Evolutionary conservation across 2,329 filamentous ascomycete species (phyloP).

Genomic region (Alternaria atra): DNA sequence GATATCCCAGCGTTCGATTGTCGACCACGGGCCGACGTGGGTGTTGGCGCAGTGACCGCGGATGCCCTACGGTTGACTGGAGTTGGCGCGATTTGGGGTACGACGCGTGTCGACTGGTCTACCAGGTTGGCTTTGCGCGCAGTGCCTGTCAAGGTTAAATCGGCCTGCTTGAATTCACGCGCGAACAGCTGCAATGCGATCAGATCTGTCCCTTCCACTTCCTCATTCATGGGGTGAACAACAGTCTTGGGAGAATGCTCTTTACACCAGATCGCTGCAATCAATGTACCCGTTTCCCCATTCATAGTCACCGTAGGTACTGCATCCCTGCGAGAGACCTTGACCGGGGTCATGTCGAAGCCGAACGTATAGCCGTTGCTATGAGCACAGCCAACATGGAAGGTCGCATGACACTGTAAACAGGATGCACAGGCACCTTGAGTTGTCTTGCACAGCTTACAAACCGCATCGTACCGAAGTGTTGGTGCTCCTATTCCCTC

Average conservation of each 20-base stretch:
- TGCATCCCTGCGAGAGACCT: conserved; percentile 84
- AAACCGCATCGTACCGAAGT: conserved; percentile 81
- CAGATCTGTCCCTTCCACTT: conserved; percentile 73
- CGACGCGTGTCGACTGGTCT: conserved; percentile 67
- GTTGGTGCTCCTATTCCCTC: conserved; percentile 81
- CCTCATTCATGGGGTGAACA: conserved; percentile 81
- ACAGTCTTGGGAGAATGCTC: conserved; percentile 77
- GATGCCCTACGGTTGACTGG: conserved; percentile 53
- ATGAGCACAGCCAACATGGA: conserved; percentile 92
- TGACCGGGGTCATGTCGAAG: conserved; percentile 89
- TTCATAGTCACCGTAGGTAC: conserved; percentile 81
- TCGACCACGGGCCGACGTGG: conserved; percentile 46
- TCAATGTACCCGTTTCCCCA: conserved; percentile 81
- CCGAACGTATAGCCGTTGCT: conserved; percentile 83
- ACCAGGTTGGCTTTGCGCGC: conserved; percentile 89
- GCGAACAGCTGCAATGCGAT: conserved; percentile 88
- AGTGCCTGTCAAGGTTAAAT: conserved; percentile 87
- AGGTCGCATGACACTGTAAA: conserved; percentile 73
- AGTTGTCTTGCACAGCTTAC: conserved; percentile 81
- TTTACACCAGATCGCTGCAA: conserved; percentile 90
- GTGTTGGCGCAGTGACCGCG: conserved; percentile 44
- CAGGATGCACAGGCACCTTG: conserved; percentile 85
- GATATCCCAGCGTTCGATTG: conserved; percentile 47
- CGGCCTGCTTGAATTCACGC: conserved; percentile 92
- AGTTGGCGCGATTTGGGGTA: conserved; percentile 42